Conservation (phyloP, 768 basidiomycete species). For the Amylocystis lapponica region DNA sequence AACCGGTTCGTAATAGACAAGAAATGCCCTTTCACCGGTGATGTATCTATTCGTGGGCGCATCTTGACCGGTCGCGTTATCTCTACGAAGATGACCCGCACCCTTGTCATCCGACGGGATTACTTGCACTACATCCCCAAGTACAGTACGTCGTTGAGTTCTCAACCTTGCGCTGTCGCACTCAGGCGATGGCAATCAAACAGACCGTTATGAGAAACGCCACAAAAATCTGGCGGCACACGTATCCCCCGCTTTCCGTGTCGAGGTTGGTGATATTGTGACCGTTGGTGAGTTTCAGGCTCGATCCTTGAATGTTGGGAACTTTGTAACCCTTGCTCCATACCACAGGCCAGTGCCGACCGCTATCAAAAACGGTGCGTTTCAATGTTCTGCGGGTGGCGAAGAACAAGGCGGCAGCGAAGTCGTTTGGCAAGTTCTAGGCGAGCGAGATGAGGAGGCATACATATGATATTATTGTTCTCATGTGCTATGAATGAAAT, state of each 20-base stretch:
- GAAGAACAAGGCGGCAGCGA: conserved; percentile 87
- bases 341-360: conserved; percentile 88
- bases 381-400: conserved; percentile 98
- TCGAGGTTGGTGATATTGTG: conserved; percentile 88
- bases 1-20: conserved; percentile 68
- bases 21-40: conserved; percentile 98
- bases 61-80: conserved; percentile 97
- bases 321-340: conserved; percentile 3
- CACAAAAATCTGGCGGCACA: conserved; percentile 99
- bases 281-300: conserved; percentile 70
- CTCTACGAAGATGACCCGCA: conserved; percentile 99
- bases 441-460: conserved; percentile 10
- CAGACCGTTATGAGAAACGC: conserved; percentile 97
- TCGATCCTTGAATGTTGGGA: background rate
- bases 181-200: background rate
- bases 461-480: conserved; percentile 26
- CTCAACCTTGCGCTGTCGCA: background rate
- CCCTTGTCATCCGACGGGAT: conserved; percentile 92
- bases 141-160: conserved; percentile 74
- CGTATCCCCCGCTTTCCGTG: conserved; percentile 98
- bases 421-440: conserved; percentile 95
- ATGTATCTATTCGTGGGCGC: conserved; percentile 97
- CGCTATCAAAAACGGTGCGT: conserved; percentile 96
- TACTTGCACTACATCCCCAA: conserved; percentile 97
- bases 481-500: conserved; percentile 27